Evolutionary conservation across 2,329 filamentous ascomycete genomes (phyloP).

Genomic region (Colletotrichum eremochloae): DNA sequence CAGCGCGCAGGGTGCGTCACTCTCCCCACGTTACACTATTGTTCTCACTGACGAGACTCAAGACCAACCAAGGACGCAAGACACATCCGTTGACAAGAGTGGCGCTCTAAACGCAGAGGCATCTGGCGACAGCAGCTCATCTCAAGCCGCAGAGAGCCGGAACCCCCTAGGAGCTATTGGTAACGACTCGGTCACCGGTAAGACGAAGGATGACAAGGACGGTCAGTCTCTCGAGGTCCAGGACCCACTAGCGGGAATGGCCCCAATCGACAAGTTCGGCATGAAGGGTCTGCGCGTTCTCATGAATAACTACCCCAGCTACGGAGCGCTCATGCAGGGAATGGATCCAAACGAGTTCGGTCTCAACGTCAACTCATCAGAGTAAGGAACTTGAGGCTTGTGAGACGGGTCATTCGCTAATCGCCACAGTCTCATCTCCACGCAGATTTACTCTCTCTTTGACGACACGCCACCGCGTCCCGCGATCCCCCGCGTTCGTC

Average conservation of each 20-base stretch:
- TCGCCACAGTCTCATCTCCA: slow-evolving; percentile 64
- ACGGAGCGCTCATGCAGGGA: slow-evolving; percentile 71
- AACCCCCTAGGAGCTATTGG: slow-evolving; percentile 63
- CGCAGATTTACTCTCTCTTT: slow-evolving; percentile 72
- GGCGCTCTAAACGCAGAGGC: slow-evolving; percentile 60
- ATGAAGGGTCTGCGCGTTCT: slow-evolving; percentile 73
- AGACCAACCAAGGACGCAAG: slow-evolving; percentile 56
- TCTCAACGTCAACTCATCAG: slow-evolving; percentile 68
- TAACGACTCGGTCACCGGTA: slow-evolving; percentile 55
- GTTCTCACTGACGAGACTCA: background rate
- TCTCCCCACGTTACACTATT: background rate
- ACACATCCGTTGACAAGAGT: slow-evolving; percentile 58
- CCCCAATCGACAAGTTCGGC: slow-evolving; percentile 74
- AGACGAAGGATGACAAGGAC: slow-evolving; percentile 60
- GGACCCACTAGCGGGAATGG: slow-evolving; percentile 73
- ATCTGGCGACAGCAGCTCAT: slow-evolving; percentile 50
- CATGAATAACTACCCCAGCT: slow-evolving; percentile 75
- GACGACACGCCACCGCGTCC: slow-evolving; percentile 71
- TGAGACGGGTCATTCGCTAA: slow-evolving; percentile 41
- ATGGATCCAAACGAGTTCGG: slow-evolving; percentile 70
- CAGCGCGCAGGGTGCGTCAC: slow-evolving; percentile 52
- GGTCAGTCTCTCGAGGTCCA: slow-evolving; percentile 57
- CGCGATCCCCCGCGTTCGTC: slow-evolving; percentile 67
- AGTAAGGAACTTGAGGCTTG: slow-evolving; percentile 60
- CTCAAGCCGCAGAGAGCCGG: slow-evolving; percentile 52